Conservation (phyloP, 169 alveolate genomes). For the Plasmodium relictum region DNA sequence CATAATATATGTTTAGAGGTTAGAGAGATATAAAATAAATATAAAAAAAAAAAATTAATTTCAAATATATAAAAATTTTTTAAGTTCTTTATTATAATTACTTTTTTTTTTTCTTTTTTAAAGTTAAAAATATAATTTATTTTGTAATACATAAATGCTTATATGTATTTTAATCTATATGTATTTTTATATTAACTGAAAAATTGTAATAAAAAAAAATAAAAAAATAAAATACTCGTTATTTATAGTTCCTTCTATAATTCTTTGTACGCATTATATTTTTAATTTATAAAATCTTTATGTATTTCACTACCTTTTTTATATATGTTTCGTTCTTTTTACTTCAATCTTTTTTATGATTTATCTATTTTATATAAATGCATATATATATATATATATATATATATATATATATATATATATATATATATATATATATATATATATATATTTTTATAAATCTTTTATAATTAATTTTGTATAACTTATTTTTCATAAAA, state of each 20-base stretch:
- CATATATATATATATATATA: constrained; percentile 4
- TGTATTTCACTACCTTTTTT: background rate
- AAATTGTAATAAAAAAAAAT: too few relatives aligned
- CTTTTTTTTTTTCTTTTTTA: constrained; percentile 12
- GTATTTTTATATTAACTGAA: too few relatives aligned
- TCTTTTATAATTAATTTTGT: background rate
- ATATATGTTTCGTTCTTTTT: background rate
- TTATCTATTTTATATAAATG: background rate
- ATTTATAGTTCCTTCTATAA: too few relatives aligned
- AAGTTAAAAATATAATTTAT: background rate
- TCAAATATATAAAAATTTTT: constrained; percentile 19
- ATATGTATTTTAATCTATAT: background rate
- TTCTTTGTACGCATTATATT: too few relatives aligned
- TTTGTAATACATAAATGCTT: constrained; percentile 32
- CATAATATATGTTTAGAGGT: background rate
- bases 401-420: constrained; percentile 4
- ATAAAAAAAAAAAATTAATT: constrained; percentile 4
- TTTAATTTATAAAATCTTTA: background rate
- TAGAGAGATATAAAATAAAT: background rate
- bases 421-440: background rate
- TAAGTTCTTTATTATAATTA: constrained; percentile 19
- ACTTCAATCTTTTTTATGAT: background rate
- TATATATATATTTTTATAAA: background rate
- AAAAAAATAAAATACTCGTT: too few relatives aligned
- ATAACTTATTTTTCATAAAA: too few relatives aligned